Percentiles rank a stretch among this genome's conserved stretches.
Conservation (phyloP, 176 grass and related monocot genomes). For the Metroxylon sagu region DNA sequence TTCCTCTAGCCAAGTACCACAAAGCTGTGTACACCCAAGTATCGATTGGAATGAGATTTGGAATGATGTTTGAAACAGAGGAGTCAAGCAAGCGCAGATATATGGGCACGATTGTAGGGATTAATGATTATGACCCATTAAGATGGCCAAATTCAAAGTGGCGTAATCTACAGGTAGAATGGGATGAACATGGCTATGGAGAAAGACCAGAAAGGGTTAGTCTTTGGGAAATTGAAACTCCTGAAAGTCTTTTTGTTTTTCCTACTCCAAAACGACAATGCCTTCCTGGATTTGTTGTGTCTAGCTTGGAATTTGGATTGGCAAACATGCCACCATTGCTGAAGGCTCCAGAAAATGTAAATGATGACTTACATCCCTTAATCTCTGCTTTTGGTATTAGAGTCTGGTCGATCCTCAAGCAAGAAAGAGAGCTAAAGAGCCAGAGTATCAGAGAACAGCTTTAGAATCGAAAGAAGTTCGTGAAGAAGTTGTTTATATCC, state of each 20-base stretch:
- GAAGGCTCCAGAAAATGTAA: conserved; percentile 28
- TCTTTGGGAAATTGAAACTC: conserved; percentile 87
- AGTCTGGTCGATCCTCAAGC: too few relatives aligned
- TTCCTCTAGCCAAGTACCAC: conserved; percentile 70
- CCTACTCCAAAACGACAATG: conserved; percentile 75
- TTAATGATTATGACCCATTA: conserved; percentile 70
- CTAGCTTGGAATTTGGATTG: conserved; percentile 39
- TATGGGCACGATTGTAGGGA: conserved; percentile 66
- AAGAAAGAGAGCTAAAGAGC: too few relatives aligned
- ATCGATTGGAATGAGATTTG: conserved; percentile 84
- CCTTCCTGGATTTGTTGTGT: conserved; percentile 39
- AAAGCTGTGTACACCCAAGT: conserved; percentile 67
- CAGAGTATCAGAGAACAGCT: too few relatives aligned
- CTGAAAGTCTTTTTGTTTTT: conserved; percentile 64
- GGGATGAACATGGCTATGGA: conserved; percentile 95
- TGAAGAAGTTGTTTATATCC: too few relatives aligned
- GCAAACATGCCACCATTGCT: conserved; percentile 38
- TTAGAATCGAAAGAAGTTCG: too few relatives aligned
- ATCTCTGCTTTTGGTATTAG: conserved; percentile 31
- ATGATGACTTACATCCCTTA: conserved; percentile 32
- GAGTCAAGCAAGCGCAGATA: conserved; percentile 95
- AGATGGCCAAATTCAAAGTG: conserved; percentile 98
- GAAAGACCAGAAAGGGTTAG: conserved; percentile 77
- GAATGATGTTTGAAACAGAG: conserved; percentile 99
- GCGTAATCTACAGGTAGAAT: conserved; percentile 92